A percentile compares a stretch with the other conserved stretches of the same genome.
Evolutionary conservation across 495 filamentous ascomycete species (phyloP).

Genomic region (Amniculicola lignicola): DNA sequence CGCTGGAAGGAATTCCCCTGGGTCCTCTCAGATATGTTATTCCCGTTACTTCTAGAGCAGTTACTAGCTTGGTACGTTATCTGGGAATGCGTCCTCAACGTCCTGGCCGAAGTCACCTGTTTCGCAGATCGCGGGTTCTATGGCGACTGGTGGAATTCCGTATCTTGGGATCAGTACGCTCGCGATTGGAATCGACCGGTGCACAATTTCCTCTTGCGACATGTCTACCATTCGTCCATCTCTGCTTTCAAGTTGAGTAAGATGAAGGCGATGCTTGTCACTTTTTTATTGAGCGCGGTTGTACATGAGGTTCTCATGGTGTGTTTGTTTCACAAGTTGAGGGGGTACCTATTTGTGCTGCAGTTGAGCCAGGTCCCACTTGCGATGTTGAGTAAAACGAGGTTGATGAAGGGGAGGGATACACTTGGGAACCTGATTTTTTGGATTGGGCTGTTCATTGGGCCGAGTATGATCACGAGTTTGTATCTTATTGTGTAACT

Average conservation of each 20-base stretch:
- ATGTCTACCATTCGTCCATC: slow-evolving; percentile 73
- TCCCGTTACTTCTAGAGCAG: slow-evolving; percentile 75
- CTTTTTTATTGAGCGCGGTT: slow-evolving; percentile 65
- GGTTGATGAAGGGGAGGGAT: slow-evolving; percentile 55
- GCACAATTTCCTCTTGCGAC: slow-evolving; percentile 67
- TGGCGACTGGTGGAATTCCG: slow-evolving; percentile 60
- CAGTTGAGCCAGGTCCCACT: slow-evolving; percentile 72
- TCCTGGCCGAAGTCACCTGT: slow-evolving; percentile 66
- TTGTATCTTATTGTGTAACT: slow-evolving; percentile 64
- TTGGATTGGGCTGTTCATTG: slow-evolving; percentile 69
- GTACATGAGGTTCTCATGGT: slow-evolving; percentile 76
- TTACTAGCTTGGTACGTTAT: slow-evolving; percentile 70
- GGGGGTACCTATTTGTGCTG: slow-evolving; percentile 66
- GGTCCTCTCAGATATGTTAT: slow-evolving; percentile 65
- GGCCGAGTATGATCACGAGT: slow-evolving; percentile 67
- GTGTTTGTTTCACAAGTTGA: slow-evolving; percentile 71
- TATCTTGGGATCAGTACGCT: slow-evolving; percentile 66
- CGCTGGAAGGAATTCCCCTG: slow-evolving; percentile 65
- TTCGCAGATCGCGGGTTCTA: slow-evolving; percentile 80
- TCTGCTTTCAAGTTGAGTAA: slow-evolving; percentile 65
- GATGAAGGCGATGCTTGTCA: slow-evolving; percentile 67
- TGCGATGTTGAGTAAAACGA: slow-evolving; percentile 60
- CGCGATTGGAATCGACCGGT: slow-evolving; percentile 73
- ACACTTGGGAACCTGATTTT: slow-evolving; percentile 70
- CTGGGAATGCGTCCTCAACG: slow-evolving; percentile 76